These are phyloP conservation scores for Yamadazyma dushanensis DNA, from an alignment of 1,139 yeast species.

Conservation along the genomic window DNA sequence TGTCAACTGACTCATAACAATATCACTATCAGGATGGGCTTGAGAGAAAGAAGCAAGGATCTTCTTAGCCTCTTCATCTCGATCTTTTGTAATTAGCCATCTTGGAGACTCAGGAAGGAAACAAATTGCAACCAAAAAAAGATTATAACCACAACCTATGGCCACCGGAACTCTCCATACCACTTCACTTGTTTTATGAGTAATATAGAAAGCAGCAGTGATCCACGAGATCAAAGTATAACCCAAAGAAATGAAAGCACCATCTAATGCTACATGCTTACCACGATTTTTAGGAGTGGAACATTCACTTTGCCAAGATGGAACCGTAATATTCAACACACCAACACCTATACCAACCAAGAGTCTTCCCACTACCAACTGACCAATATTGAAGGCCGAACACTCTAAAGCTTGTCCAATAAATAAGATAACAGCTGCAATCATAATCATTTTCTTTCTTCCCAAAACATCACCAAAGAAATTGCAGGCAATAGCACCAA, in stretches of 20 bases:
- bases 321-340: conserved; percentile 34
- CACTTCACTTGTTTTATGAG: conserved; percentile 21
- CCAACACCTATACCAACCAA: conserved; percentile 43
- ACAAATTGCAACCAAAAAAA: conserved; percentile 20
- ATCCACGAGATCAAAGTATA: conserved; percentile 22
- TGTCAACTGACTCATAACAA: conserved; percentile 7
- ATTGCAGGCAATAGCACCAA: conserved; percentile 15
- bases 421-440: conserved; percentile 29
- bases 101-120: conserved; percentile 51
- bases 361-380: conserved; percentile 38
- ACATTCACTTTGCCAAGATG: conserved; percentile 37
- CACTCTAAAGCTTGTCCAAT: conserved; percentile 35
- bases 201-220: conserved; percentile 34
- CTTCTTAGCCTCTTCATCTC: conserved; percentile 44
- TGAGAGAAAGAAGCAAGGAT: conserved; percentile 11
- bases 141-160: conserved; percentile 35
- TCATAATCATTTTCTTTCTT: conserved; percentile 27
- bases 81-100: conserved; percentile 40
- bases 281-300: conserved; percentile 34
- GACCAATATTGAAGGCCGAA: conserved; percentile 27
- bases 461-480: conserved; percentile 35
- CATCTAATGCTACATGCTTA: conserved; percentile 30
- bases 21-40: background rate
- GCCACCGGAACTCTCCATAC: conserved; percentile 46
- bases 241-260: conserved; percentile 34